Base-by-base conservation (phyloP, 257 asterid genomes). In the Solanum phureja region DNA sequence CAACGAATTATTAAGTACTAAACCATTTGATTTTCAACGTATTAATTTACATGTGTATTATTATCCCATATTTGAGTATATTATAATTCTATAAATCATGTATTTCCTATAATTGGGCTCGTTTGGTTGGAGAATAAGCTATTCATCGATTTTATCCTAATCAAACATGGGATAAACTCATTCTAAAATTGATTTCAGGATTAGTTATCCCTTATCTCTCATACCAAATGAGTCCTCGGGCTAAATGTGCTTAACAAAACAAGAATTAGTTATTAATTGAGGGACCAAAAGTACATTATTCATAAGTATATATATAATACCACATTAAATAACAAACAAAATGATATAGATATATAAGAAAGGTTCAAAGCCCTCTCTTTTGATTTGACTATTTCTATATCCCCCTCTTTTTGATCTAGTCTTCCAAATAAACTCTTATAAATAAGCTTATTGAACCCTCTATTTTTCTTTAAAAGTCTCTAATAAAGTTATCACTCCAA, bases 371-470 rank as follows among this genome's bases (percentile, higher is more conserved):
- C 85, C 69, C 19, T 81, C 85, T 46, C 42, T 29, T 81, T 81
- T 81, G 69, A 81, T 46, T 81, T 81, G 85, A 81, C 85, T 81
- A 18, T 81, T 76, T 81, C 85, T 27, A 46, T 46, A 27, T 49
- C 42, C 62, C 27, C 19, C 49, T 35, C 9, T 35, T 74, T 46
- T 81, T 38, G 40, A 81, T 46, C 69, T 18, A 46, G 19, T 46
- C 85, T 81, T 81, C 29, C 29, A 44, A 81, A 46, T 11, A 7
- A 46, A 46, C 68, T 46, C 66, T 46, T 27, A 35, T 18, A 81
- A 16, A 81, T 81, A 81, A 81, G 19, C 85, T 27, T 81, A 81
- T 27, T n/a, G 23, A 1, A 27, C 64, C 85, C 5, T 44, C 18
- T 4, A 11, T 46, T 44, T 77, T 42, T 79, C 27, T 44, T 24